Evolutionary conservation across 805 yeast genomes (phyloP).

Genomic region (Metschnikowia colocasiae): DNA sequence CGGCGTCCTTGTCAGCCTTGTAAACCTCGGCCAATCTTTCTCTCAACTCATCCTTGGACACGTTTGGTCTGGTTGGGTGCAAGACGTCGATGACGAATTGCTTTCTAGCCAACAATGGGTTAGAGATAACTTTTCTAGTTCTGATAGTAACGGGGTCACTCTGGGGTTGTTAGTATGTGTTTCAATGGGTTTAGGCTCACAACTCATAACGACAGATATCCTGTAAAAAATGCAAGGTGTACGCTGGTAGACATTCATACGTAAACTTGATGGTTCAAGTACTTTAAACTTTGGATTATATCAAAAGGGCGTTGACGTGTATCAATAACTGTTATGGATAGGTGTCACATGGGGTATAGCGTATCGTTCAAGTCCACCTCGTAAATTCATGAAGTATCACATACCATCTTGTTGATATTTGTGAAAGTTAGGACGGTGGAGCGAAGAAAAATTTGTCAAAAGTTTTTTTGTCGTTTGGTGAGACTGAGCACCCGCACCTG

Average conservation of each 20-base stretch:
- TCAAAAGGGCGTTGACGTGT: too few species aligned
- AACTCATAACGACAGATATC: not conserved
- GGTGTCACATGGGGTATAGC: not conserved
- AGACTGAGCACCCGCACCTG: constrained; percentile 14
- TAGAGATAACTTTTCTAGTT: constrained; percentile 98
- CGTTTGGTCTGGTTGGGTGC: constrained; percentile 99
- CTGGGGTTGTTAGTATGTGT: constrained; percentile 39
- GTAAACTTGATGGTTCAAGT: too few species aligned
- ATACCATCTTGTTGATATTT: constrained; percentile 23
- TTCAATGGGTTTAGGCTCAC: not conserved
- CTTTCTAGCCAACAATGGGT: constrained; percentile 99
- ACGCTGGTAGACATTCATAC: too few species aligned
- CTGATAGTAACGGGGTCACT: constrained; percentile 99
- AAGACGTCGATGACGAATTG: constrained; percentile 99
- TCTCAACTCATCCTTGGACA: constrained; percentile 98
- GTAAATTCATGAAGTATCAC: constrained; percentile 6
- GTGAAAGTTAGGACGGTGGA: constrained; percentile 19
- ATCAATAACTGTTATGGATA: not conserved
- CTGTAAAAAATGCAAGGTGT: too few species aligned
- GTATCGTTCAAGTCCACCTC: not conserved
- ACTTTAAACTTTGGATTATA: too few species aligned
- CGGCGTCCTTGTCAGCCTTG: constrained; percentile 91
- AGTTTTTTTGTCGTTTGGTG: constrained; percentile 18
- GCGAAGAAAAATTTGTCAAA: constrained; percentile 19
- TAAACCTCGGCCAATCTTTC: constrained; percentile 84